Base-by-base conservation (phyloP, 768 basidiomycete genomes). In the Scleroderma citrinum region DNA sequence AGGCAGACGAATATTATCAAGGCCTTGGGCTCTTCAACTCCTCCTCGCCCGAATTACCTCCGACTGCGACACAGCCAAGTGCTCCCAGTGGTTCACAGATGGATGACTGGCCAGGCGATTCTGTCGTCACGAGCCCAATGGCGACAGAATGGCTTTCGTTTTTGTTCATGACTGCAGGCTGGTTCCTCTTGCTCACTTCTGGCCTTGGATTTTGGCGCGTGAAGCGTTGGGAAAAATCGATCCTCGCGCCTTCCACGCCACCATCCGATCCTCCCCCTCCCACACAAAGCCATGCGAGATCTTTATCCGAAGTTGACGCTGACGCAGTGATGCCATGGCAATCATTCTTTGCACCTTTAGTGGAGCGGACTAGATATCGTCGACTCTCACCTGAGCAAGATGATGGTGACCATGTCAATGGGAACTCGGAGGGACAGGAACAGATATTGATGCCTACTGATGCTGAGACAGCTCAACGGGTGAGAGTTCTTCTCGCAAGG, bases 111-210 rank as follows among this genome's bases (percentile, higher is more conserved):
- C 72, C 17, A 65, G 64, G 71, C 19, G 74, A 71, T 41, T 73
- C 77, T 47, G 54, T 66, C 19, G 45, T 76, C 17, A 66, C 81
- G 5, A 71, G 73, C n/a, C 79, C 86, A 65, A 76, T 83, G 20
- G 89, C 92, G 0, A 85, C 87, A 20, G 93, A 97, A 62, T 97
- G 92, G 92, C 71, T 98, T 44, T 90, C 91, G 14, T 98, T 97
- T 72, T 81, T 94, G 70, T 69, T 97, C 56, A 96, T 97, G 90
- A 91, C 86, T 31, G 71, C 92, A 42, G 90, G 85, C 2, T 91
- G 88, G 88, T 91, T 90, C 68, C 72, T 92, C 43, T 78, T 97
- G 35, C 74, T 97, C 46, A 96, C 92, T 2, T 90, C 89, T n/a
- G 59, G 94, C 8, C 85, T 95, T 36, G 83, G 88, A 21, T 96